These are phyloP conservation scores for Vachellia collinsii DNA, from an alignment of 306 rosid genomes.

Conservation along the genomic window DNA sequence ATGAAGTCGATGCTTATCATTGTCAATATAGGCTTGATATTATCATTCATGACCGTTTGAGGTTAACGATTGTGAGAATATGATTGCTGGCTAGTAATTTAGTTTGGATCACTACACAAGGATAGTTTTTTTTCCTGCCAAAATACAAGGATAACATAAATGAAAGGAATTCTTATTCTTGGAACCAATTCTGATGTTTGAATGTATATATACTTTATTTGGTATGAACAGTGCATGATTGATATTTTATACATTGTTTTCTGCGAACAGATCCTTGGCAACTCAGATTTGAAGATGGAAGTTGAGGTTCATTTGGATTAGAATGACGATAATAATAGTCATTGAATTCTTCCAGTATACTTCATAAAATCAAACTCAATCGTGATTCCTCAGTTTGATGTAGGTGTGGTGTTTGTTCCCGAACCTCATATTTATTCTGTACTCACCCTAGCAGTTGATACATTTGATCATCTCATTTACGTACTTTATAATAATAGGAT, in stretches of 20 bases:
- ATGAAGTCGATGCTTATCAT: constrained; percentile 14
- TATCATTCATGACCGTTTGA: constrained; percentile 1
- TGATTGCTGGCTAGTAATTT: neutral
- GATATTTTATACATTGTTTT: constrained; percentile 17
- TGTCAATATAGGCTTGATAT: neutral
- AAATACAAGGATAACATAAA: neutral
- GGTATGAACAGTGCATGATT: constrained; percentile 25
- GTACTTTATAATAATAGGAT: too few relatives aligned
- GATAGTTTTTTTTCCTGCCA: too few relatives aligned
- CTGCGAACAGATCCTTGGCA: constrained; percentile 63
- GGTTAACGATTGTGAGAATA: neutral
- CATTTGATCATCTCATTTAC: neutral
- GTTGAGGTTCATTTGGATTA: constrained; percentile 75
- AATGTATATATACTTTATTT: constrained; percentile 27
- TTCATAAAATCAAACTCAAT: neutral
- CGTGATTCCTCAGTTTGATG: constrained; percentile 13
- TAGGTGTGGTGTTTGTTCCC: neutral
- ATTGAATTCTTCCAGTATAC: constrained; percentile 12
- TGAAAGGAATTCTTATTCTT: neutral
- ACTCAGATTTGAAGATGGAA: constrained; percentile 69
- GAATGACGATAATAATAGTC: constrained; percentile 18
- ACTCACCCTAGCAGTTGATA: neutral
- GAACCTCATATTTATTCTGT: neutral
- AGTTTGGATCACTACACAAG: neutral
- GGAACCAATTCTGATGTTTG: neutral